Evolutionary conservation across 805 yeast species (phyloP), one percentile per base, ranked within the genome.

Genomic region (Sugiyamaella chiloensis): DNA sequence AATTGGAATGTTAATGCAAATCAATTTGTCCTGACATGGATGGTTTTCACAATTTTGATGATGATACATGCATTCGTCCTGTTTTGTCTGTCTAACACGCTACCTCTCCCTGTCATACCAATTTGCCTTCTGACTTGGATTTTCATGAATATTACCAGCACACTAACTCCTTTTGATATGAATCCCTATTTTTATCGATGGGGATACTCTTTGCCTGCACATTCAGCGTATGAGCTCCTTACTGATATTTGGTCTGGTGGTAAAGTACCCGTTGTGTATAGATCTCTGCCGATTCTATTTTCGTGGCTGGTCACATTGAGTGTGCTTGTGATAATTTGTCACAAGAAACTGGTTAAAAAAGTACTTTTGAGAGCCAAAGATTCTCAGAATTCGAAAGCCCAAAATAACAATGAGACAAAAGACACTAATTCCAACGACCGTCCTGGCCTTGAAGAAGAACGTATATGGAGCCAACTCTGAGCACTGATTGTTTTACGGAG

Each of bases 241-340:
- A 30, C 44, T 16, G 52, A 50, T 24, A 40, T 50, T 20, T 50
- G 52, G 52, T 45, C 50, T 2, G 39, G 52, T 5, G 52, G 52
- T 2, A 8, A 39, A 9, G 45, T 44, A 26, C 45, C 36, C 3
- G 30, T 31, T 7, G 31, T 41, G 5, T 45, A 44, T 37, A 40
- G 48, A 14, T 45, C 52, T 17, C 40, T 49, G 19, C 52, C 52
- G 8, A 45, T 49, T 29, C 30, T 49, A 8, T 49, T 49, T 24
- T 17, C 35, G 8, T 46, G 45, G 50, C 14, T 40, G 21, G 19
- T 34, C 19, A 19, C 19, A 19, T 16, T 34, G 20, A 12, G 14
- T 12, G 21, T 21, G 3, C 14, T 8, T 34, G 37, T 21, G 14
- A 34, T 19, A 3, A 6, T 34, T 19, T 19, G 14, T 5, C 37